Base-by-base conservation (phyloP, 2,329 filamentous ascomycete species). In the Sporothrix schenckii region DNA sequence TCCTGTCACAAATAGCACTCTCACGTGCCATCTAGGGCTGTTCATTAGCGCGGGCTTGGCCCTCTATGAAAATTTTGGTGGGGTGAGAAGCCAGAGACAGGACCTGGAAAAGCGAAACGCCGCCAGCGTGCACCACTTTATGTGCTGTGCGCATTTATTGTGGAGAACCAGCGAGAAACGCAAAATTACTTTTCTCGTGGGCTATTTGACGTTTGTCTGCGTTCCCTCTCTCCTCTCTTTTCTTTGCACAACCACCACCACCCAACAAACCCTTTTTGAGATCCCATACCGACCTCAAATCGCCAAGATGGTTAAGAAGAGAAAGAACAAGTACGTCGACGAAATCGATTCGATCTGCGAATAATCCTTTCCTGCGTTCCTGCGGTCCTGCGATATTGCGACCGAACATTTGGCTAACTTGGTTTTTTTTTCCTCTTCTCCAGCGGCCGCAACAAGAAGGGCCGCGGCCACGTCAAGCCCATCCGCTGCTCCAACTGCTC, bases 361-460 rank as follows among this genome's bases (percentile, higher is more conserved):
- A 34, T 7, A 5, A 34, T 9, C 34, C 34, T 5, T 34, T 34
- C 1, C 6, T 34, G 34, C 34, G 34, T 9, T 34, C 0, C 2
- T 34, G 34, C 34, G 34, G 7, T 34, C 34, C 34, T 34, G 34
- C 34, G 34, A 34, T 34, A 9, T 49, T 4, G 44, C 44, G 14
- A 49, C 44, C 30, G 5, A 11, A 4, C 39, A 30, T 56, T 52
- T 34, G 67, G 47, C 76, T 78, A 67, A 77, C 77, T 69, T 61
- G 77, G 75, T 47, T 24, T 66, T 60, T 66, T 60, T 60, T 60
- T 14, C n/a, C 13, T 9, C 14, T 30, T 34, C 39, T 21, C 21
- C 83, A 96, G 92, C 88, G 94, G 94, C 85, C 93, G 94, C 84
- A 97, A 98, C 92, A 97, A 97, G 93, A 97, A 97, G 87, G 94